Percentiles rank a stretch among this genome's conserved stretches.
phyloP scores from a whole-genome alignment of 176 grass and related monocot species.

The Raddia distichophylla region DNA sequence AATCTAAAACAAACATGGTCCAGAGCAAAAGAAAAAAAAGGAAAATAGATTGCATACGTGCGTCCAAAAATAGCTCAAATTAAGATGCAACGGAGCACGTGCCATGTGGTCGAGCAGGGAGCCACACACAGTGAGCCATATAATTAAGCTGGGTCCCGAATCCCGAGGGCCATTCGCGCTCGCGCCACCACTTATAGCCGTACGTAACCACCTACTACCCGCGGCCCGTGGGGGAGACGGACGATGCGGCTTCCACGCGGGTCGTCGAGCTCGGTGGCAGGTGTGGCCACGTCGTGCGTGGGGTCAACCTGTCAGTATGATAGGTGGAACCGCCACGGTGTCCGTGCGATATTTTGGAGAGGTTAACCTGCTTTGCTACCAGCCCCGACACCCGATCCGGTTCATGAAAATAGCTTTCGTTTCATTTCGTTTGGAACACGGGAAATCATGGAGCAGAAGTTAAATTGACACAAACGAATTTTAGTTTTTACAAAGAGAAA shows the following conservation, averaged over 20 bases:
- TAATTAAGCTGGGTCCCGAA: background rate
- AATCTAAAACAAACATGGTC: too few species aligned
- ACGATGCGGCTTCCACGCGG: background rate
- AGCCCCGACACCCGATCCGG: too few species aligned
- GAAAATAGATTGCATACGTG: background rate
- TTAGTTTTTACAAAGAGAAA: too few species aligned
- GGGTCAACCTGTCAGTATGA: background rate
- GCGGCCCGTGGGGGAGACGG: too few species aligned
- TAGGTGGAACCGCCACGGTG: background rate
- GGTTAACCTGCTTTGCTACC: background rate
- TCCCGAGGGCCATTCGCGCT: constrained; percentile 12
- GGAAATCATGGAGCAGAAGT: too few species aligned
- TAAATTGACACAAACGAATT: too few species aligned
- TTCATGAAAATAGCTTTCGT: too few species aligned
- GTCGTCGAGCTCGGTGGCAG: background rate
- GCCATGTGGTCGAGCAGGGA: background rate
- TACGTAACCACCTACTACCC: too few species aligned
- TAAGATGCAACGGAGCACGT: background rate
- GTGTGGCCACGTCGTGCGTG: background rate
- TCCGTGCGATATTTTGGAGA: background rate
- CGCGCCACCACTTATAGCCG: too few species aligned
- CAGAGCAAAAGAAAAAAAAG: background rate
- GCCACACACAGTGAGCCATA: constrained; percentile 18
- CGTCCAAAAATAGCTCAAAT: background rate
- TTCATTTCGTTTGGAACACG: too few species aligned